A percentile compares a stretch with the other conserved stretches of the same genome.
phyloP scores from a whole-genome alignment of 2,329 filamentous ascomycete species.

The Phaeoacremonium minimum region DNA sequence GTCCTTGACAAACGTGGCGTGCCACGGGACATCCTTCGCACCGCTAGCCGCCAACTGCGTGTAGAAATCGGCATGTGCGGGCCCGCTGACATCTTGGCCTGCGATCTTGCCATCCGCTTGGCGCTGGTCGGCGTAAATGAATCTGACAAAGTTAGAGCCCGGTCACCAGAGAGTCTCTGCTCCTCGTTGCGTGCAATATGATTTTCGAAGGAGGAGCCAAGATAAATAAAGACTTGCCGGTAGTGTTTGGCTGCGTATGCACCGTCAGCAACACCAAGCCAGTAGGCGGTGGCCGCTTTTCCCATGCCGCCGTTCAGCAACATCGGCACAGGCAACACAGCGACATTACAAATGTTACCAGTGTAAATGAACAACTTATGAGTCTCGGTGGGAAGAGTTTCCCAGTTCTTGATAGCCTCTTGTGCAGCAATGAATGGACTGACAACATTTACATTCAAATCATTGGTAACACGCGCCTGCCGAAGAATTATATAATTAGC shows the following conservation, averaged over 20 bases:
- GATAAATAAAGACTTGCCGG: too few species aligned
- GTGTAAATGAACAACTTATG: conserved; percentile 39
- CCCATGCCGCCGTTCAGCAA: conserved; percentile 30
- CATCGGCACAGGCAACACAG: conserved; percentile 15
- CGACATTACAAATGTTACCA: conserved; percentile 32
- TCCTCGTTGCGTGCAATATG: neutral
- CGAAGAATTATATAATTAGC: too few species aligned
- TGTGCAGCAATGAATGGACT: conserved; percentile 6
- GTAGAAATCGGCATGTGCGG: conserved; percentile 29
- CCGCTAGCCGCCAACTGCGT: conserved; percentile 26
- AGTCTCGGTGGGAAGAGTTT: conserved; percentile 6
- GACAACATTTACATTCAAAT: conserved; percentile 10
- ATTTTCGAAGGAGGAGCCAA: conserved; percentile 13
- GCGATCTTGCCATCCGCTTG: conserved; percentile 23
- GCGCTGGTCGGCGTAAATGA: conserved; percentile 41
- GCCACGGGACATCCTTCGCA: conserved; percentile 32
- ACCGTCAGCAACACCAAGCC: neutral
- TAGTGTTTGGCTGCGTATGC: neutral
- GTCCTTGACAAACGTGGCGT: conserved; percentile 29
- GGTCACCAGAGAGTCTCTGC: neutral
- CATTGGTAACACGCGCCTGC: neutral
- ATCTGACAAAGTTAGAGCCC: too few species aligned
- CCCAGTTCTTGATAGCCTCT: conserved; percentile 1
- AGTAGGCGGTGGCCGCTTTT: conserved; percentile 19
- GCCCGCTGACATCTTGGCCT: conserved; percentile 18